Conservation (phyloP, 768 basidiomycete species). For the Agrocybe praecox region DNA sequence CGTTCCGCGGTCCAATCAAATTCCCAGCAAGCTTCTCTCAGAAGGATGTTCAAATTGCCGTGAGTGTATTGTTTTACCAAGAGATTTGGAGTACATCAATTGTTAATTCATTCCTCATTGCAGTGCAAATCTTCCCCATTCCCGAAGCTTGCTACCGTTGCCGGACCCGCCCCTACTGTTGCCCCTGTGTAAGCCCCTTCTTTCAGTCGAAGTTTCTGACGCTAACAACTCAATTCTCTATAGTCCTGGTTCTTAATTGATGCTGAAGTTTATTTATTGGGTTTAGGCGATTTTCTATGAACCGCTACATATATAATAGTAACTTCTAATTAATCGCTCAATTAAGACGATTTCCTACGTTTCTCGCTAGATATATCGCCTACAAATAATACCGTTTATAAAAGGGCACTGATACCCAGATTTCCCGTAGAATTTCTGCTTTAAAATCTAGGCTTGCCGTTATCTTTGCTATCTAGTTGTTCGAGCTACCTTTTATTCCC, state of each 20-base stretch:
- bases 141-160: background rate
- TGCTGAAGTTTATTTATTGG: too few species aligned
- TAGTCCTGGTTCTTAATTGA: background rate
- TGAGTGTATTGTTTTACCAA: background rate
- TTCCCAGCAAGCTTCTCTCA: constrained; percentile 17
- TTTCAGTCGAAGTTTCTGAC: background rate
- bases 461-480: too few species aligned
- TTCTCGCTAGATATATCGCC: too few species aligned
- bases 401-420: too few species aligned
- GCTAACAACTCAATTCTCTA: background rate
- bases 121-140: background rate
- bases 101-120: background rate
- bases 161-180: constrained; percentile 8
- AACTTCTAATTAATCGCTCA: too few species aligned
- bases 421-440: too few species aligned
- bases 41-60: constrained; percentile 12
- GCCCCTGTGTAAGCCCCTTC: constrained; percentile 5
- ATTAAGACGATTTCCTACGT: too few species aligned
- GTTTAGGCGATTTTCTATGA: too few species aligned
- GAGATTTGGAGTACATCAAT: background rate
- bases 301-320: too few species aligned
- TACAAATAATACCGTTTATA: too few species aligned
- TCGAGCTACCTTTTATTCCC: too few species aligned
- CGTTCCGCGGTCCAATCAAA: constrained; percentile 12
- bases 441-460: too few species aligned